phyloP scores from a whole-genome alignment of 768 basidiomycete genomes.

The Infundibulicybe gibba region DNA sequence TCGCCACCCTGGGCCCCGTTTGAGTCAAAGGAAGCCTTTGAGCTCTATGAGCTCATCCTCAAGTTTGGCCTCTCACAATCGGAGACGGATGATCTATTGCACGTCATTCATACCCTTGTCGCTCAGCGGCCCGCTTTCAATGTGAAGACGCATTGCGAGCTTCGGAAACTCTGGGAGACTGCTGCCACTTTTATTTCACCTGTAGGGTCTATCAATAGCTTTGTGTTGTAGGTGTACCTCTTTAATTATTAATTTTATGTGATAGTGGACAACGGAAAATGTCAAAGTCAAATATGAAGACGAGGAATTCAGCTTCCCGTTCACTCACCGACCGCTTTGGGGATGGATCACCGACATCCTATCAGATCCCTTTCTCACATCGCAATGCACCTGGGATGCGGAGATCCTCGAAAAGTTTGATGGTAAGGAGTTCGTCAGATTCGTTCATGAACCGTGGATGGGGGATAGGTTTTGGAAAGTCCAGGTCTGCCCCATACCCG shows the following conservation, averaged over 20 bases:
- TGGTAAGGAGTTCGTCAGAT: slow-evolving; percentile 1
- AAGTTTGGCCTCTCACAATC: neutral
- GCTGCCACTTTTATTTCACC: neutral
- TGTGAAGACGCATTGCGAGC: neutral
- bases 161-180: slow-evolving; percentile 1
- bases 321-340: slow-evolving; percentile 8
- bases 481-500: slow-evolving; percentile 7
- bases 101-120: neutral
- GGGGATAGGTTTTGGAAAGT: slow-evolving; percentile 4
- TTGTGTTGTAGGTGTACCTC: no score
- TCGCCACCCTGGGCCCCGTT: slow-evolving; percentile 7
- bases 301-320: neutral
- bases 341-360: slow-evolving; percentile 13
- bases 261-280: slow-evolving; percentile 5
- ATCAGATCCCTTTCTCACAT: slow-evolving; percentile 2
- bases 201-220: neutral
- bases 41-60: slow-evolving; percentile 5
- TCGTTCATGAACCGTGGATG: slow-evolving; percentile 13
- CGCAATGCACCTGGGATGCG: slow-evolving; percentile 14
- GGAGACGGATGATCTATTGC: slow-evolving; percentile 1
- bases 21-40: slow-evolving; percentile 1
- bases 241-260: neutral
- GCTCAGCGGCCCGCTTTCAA: neutral
- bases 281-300: slow-evolving; percentile 4
- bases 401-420: slow-evolving; percentile 1